Evolutionary conservation across 805 yeast species (phyloP).

Genomic region (Spathaspora sp.): DNA sequence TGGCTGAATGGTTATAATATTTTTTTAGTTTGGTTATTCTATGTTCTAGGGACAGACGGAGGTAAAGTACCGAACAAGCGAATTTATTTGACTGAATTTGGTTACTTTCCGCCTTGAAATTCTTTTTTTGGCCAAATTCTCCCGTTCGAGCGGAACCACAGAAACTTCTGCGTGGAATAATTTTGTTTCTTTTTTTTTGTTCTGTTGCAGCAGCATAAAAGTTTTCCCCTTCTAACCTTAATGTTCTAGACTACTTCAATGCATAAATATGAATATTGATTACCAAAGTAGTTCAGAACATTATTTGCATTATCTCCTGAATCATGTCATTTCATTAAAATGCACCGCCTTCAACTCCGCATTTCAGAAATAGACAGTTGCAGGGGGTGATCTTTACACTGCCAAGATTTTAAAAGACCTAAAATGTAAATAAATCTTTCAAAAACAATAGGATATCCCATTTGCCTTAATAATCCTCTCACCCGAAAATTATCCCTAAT

Average conservation of each 20-base stretch:
- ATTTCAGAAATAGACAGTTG: no score
- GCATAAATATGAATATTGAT: neutral
- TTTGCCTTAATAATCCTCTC: no score
- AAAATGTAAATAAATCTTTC: neutral
- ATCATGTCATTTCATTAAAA: no score
- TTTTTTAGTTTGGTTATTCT: neutral
- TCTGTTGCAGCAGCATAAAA: neutral
- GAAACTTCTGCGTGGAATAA: no score
- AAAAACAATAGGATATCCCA: neutral
- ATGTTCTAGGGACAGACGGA: neutral
- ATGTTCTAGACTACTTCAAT: neutral
- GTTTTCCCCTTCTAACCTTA: neutral
- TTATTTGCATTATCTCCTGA: no score
- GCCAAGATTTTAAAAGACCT: neutral
- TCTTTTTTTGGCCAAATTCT: neutral
- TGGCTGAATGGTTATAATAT: neutral
- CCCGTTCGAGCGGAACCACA: neutral
- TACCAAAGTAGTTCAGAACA: no score
- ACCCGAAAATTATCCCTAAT: no score
- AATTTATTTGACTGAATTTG: neutral
- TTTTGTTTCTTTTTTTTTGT: no score
- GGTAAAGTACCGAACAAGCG: neutral
- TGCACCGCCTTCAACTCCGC: no score
- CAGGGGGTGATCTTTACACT: neutral
- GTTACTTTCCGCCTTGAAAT: neutral